phyloP scores from a whole-genome alignment of 345 rosid species.

The Conringia planisiliqua region DNA sequence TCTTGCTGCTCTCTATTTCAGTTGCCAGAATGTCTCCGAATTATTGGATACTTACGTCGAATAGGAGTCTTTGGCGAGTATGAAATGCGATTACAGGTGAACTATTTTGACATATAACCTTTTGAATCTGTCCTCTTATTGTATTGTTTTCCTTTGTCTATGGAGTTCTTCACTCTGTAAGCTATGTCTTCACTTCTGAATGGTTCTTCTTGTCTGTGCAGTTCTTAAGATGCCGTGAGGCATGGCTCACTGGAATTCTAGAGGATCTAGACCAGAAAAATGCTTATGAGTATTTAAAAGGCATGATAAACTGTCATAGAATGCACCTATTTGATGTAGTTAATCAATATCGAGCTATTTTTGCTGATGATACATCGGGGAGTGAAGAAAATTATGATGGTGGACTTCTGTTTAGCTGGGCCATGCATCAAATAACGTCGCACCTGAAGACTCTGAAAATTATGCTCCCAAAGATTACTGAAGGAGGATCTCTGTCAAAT shows the following conservation, averaged over 20 bases:
- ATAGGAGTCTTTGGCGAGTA: constrained; percentile 91
- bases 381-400: constrained; percentile 94
- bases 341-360: constrained; percentile 93
- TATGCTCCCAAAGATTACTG: constrained; percentile 95
- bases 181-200: constrained; percentile 22
- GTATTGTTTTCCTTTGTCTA: not conserved
- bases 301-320: constrained; percentile 84
- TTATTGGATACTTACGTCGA: constrained; percentile 91
- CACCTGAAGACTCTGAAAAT: constrained; percentile 91
- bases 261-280: constrained; percentile 90
- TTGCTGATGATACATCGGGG: constrained; percentile 95
- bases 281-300: constrained; percentile 89
- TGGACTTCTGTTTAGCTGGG: constrained; percentile 96
- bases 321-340: constrained; percentile 94
- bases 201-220: constrained; percentile 37
- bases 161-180: not conserved
- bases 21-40: constrained; percentile 95
- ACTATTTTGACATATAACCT: constrained; percentile 15
- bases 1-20: constrained; percentile 34
- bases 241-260: constrained; percentile 97
- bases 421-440: constrained; percentile 95
- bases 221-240: constrained; percentile 96
- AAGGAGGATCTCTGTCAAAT: constrained; percentile 92
- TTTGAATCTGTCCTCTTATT: not conserved
- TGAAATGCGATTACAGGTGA: constrained; percentile 94